Base-by-base conservation (phyloP, 129 eudicot genomes). In the Centrapalus pauciflorus region DNA sequence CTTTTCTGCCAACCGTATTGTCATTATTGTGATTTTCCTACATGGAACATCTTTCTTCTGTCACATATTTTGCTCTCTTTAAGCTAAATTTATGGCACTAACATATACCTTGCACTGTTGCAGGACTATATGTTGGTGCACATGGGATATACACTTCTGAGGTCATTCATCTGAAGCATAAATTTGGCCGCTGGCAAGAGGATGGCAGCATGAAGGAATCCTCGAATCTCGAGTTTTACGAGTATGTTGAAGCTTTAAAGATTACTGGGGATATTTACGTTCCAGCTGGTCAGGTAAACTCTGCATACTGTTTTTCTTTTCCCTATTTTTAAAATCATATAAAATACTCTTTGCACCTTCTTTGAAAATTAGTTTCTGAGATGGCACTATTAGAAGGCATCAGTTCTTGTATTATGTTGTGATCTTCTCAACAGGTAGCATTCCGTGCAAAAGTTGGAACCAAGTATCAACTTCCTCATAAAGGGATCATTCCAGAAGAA, bases 401-500 rank as follows among this genome's bases (percentile, higher is more conserved):
- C n/a, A n/a, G n/a, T n/a, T n/a, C n/a, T n/a, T n/a, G 16, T 37
- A 61, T 10, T 30, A 5, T 38, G 26, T 35, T 61, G 30, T 61
- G n/a, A 12, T 51, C 33, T 54, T 76, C 25, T 37, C 43, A 65
- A 45, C 85, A 94, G 99, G 87, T 94, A 32, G 96, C 96, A 58
- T 94, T 94, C 74, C 99, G 97, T 73, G 99, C 99, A 80, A 94
- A 89, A 83, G 77, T 94, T 78, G 99, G 99, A 50, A 89, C 86
- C 48, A 69, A 71, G 43, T 94, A 94, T 81, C 93, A 94, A 82
- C 93, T 94, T 41, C 96, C 99, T 19, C 95, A 94, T 54, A 84
- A 83, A 79, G 99, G 99, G 67, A 86, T 94, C 66, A 85, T 93
- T 59, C 98, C 96, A 28, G 98, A 88, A 80, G 98, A 93, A 66